phyloP scores from a whole-genome alignment of 371 early-diverging fungal genomes.

The Syncephalastrum sp. region DNA sequence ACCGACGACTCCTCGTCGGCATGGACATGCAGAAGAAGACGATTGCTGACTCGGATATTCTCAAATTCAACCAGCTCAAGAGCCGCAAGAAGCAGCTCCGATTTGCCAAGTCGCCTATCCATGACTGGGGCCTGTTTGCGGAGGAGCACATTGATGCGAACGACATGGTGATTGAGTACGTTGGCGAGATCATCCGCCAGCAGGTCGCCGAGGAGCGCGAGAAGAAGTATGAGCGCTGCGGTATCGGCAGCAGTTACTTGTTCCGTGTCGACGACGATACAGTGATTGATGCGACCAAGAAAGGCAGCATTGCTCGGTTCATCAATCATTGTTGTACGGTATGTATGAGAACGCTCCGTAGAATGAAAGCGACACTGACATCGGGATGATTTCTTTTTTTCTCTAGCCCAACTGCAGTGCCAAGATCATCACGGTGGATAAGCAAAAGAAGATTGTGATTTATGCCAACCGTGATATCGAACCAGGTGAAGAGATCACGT shows the following conservation, averaged over 20 bases:
- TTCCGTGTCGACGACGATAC: conserved; percentile 96
- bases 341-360: conserved; percentile 23
- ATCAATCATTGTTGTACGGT: conserved; percentile 98
- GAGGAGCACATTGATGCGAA: conserved; percentile 84
- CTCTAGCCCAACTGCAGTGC: conserved; percentile 95
- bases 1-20: conserved; percentile 60
- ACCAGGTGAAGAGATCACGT: conserved; percentile 96
- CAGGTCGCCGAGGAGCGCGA: conserved; percentile 96
- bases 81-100: conserved; percentile 83
- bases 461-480: conserved; percentile 88
- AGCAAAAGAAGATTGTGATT: conserved; percentile 91
- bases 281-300: conserved; percentile 98
- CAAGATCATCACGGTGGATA: conserved; percentile 84
- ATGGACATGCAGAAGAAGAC: conserved; percentile 47
- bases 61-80: conserved; percentile 89
- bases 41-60: conserved; percentile 63
- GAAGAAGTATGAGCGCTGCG: conserved; percentile 83
- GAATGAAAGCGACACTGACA: not conserved
- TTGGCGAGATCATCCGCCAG: conserved; percentile 97
- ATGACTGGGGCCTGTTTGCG: conserved; percentile 97
- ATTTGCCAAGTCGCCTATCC: conserved; percentile 90
- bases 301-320: conserved; percentile 96
- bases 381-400: conserved; percentile 9
- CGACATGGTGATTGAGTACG: conserved; percentile 98
- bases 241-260: conserved; percentile 94